Conservation (phyloP, 805 yeast genomes). For the Yarrowia osloensis region DNA sequence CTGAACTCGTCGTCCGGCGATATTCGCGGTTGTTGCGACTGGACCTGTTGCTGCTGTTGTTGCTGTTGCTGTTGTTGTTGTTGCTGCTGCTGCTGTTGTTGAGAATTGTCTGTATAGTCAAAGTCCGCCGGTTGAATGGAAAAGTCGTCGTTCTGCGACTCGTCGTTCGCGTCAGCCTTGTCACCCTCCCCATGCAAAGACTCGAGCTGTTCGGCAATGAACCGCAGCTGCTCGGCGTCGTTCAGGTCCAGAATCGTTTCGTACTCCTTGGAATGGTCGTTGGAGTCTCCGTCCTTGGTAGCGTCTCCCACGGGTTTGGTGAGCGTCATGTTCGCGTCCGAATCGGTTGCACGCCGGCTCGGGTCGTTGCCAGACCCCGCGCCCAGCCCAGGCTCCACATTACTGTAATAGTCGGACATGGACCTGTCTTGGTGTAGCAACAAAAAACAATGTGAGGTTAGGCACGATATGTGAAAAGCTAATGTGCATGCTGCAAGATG, state of each 20-base stretch:
- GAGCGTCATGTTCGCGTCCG: not conserved
- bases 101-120: not conserved
- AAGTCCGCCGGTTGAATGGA: not conserved
- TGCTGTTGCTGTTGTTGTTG: not conserved
- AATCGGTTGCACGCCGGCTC: not conserved
- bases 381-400: slow-evolving; percentile 13
- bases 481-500: not conserved
- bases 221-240: slow-evolving; percentile 39
- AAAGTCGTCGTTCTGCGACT: slow-evolving; percentile 7
- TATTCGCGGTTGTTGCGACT: not conserved
- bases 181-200: slow-evolving; percentile 30
- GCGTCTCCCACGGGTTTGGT: not conserved
- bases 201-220: slow-evolving; percentile 39
- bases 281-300: not conserved
- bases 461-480: slow-evolving; percentile 5
- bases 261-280: slow-evolving; percentile 19
- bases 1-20: slow-evolving; percentile 37
- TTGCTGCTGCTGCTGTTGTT: not conserved
- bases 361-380: not conserved
- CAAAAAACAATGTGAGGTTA: slow-evolving; percentile 2
- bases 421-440: not conserved
- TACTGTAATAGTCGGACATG: slow-evolving; percentile 28
- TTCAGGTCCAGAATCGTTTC: slow-evolving; percentile 34
- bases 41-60: not conserved
- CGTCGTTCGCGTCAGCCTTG: not conserved